These are phyloP conservation scores for Ceratocystis papillata DNA, from an alignment of 2,329 filamentous ascomycete species.

Conservation along the genomic window DNA sequence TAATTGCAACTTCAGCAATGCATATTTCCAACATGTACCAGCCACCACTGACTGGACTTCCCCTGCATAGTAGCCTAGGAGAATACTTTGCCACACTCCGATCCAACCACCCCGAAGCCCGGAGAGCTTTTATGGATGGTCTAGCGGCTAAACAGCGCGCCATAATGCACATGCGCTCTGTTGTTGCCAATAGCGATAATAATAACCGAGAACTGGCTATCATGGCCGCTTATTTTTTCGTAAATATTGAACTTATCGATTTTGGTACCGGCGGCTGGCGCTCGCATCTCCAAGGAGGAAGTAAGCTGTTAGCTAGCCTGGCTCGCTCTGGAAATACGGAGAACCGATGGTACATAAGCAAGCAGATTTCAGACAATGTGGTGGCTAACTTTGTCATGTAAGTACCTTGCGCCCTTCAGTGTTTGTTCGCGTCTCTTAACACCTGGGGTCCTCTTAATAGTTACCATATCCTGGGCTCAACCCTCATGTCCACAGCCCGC, in stretches of 20 bases:
- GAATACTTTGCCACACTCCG: constrained; percentile 33
- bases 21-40: constrained; percentile 40
- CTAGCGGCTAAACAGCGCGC: constrained; percentile 39
- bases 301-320: constrained; percentile 35
- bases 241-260: constrained; percentile 44
- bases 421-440: neutral
- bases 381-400: constrained; percentile 41
- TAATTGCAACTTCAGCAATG: constrained; percentile 41
- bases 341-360: constrained; percentile 26
- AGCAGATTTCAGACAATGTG: constrained; percentile 36
- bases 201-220: constrained; percentile 39
- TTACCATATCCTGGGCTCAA: constrained; percentile 36
- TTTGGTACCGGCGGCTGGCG: constrained; percentile 38
- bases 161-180: constrained; percentile 35
- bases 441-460: constrained; percentile 25
- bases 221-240: constrained; percentile 41
- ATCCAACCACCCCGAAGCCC: constrained; percentile 33
- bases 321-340: constrained; percentile 28
- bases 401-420: constrained; percentile 26
- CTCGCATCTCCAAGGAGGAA: constrained; percentile 38
- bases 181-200: constrained; percentile 34
- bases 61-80: constrained; percentile 31
- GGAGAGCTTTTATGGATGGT: constrained; percentile 38
- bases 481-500: constrained; percentile 32
- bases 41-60: constrained; percentile 30